Conservation (phyloP, 768 basidiomycete species). For the Cyclocybe cylindracea region DNA sequence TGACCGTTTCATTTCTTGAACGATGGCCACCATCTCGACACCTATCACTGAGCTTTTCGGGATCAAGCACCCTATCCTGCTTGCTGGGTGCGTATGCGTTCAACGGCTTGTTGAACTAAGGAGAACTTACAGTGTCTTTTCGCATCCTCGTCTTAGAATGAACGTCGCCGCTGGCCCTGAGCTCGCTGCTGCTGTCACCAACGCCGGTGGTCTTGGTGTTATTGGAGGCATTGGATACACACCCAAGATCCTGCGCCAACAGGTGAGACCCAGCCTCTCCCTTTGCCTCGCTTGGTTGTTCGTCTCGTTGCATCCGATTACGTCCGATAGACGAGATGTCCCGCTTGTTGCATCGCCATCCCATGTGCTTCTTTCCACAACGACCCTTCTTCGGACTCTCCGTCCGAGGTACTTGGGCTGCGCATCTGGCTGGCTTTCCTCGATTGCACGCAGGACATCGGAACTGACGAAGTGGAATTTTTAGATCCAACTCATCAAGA, state of each 20-base stretch:
- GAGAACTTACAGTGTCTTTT: conserved; percentile 1
- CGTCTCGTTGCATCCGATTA: neutral
- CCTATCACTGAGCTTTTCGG: conserved; percentile 89
- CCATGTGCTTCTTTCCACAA: too few species aligned
- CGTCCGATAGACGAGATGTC: too few species aligned
- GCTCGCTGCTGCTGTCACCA: conserved; percentile 91
- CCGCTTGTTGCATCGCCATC: too few species aligned
- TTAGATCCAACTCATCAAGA: conserved; percentile 75
- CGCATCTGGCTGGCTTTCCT: neutral
- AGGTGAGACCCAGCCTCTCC: conserved; percentile 45
- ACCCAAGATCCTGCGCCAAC: conserved; percentile 75
- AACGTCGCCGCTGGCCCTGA: conserved; percentile 61
- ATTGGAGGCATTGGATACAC: conserved; percentile 91
- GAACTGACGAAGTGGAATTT: conserved; percentile 7
- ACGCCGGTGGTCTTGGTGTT: conserved; percentile 91
- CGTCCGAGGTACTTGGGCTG: too few species aligned
- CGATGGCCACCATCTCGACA: conserved; percentile 70
- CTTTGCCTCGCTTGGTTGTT: neutral
- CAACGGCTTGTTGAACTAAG: neutral
- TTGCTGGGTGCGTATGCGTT: conserved; percentile 58
- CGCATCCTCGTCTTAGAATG: conserved; percentile 35
- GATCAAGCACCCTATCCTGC: conserved; percentile 85
- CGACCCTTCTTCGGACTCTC: too few species aligned
- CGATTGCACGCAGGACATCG: neutral
- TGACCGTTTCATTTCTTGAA: conserved; percentile 7